Conservation (phyloP, 495 filamentous ascomycete genomes). For the Choiromyces venosus region DNA sequence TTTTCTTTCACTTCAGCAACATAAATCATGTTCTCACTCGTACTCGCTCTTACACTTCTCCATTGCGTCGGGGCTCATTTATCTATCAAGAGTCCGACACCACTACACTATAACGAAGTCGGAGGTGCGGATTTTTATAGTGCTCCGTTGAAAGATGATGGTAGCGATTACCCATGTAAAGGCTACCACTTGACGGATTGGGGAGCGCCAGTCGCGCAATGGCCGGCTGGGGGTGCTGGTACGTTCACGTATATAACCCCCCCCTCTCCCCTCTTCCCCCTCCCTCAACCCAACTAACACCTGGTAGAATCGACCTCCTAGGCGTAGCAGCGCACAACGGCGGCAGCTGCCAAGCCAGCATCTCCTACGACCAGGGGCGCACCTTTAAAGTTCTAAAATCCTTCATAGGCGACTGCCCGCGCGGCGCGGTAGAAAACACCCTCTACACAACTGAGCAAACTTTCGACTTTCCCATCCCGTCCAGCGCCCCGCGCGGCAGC, state of each 20-base stretch:
- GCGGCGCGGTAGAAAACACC: conserved; percentile 31
- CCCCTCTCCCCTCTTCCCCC: neutral
- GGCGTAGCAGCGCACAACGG: conserved; percentile 59
- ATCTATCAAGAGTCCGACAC: conserved; percentile 27
- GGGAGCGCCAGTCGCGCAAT: conserved; percentile 24
- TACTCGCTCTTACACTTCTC: conserved; percentile 4
- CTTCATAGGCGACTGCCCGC: conserved; percentile 59
- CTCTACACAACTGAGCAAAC: conserved; percentile 41
- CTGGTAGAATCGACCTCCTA: conserved; percentile 24
- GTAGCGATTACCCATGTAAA: conserved; percentile 62
- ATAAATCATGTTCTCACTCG: neutral
- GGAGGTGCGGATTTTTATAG: conserved; percentile 33
- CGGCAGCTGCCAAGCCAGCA: conserved; percentile 58
- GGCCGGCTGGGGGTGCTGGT: conserved; percentile 24
- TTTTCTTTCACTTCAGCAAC: no score
- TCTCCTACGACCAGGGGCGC: conserved; percentile 59
- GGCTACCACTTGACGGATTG: conserved; percentile 51
- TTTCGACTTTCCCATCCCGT: conserved; percentile 61
- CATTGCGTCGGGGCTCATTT: conserved; percentile 15
- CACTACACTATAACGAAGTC: conserved; percentile 21
- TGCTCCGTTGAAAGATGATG: conserved; percentile 50
- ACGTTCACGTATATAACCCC: conserved; percentile 21
- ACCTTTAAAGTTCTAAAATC: conserved; percentile 61
- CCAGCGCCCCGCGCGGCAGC: conserved; percentile 52
- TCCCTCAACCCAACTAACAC: conserved; percentile 1